Evolutionary conservation across 768 basidiomycete genomes (phyloP).

Genomic region (Lyophyllum decastes): DNA sequence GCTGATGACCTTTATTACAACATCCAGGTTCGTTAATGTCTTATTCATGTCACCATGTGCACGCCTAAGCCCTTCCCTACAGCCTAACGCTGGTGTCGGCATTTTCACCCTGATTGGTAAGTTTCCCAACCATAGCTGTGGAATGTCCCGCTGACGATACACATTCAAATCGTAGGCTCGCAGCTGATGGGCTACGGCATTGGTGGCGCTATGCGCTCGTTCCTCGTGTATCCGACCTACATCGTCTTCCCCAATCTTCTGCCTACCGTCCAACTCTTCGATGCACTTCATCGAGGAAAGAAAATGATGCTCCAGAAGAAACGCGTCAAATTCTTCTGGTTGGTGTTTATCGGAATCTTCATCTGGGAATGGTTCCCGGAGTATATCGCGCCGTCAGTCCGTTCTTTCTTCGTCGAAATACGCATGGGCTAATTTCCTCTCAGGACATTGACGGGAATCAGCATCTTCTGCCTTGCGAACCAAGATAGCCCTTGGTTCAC

Average conservation of each 20-base stretch:
- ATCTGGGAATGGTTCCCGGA: slow-evolving; percentile 60
- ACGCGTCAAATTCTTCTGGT: slow-evolving; percentile 61
- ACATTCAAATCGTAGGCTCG: slow-evolving; percentile 1
- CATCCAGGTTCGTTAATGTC: slow-evolving; percentile 21
- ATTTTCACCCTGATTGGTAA: slow-evolving; percentile 16
- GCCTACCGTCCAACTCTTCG: slow-evolving; percentile 42
- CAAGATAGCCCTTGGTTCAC: slow-evolving; percentile 38
- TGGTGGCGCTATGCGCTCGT: slow-evolving; percentile 34
- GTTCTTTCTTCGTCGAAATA: slow-evolving; percentile 14
- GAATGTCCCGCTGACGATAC: too few relatives aligned
- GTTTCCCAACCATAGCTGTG: not conserved
- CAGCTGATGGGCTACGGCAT: slow-evolving; percentile 27
- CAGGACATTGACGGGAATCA: slow-evolving; percentile 59
- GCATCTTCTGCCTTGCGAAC: slow-evolving; percentile 56
- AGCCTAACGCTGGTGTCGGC: slow-evolving; percentile 9
- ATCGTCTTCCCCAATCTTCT: slow-evolving; percentile 42
- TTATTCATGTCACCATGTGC: too few relatives aligned
- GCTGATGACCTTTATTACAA: slow-evolving; percentile 51
- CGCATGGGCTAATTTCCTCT: not conserved
- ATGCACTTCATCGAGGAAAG: slow-evolving; percentile 43
- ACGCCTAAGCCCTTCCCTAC: not conserved
- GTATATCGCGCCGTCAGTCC: slow-evolving; percentile 40
- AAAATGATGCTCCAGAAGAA: slow-evolving; percentile 46
- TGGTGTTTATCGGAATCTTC: slow-evolving; percentile 52
- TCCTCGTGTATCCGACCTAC: slow-evolving; percentile 51